Evolutionary conservation across 148 eudicot species (phyloP), one percentile per base, ranked within the genome.

Genomic region (Nepenthes mirabilis): DNA sequence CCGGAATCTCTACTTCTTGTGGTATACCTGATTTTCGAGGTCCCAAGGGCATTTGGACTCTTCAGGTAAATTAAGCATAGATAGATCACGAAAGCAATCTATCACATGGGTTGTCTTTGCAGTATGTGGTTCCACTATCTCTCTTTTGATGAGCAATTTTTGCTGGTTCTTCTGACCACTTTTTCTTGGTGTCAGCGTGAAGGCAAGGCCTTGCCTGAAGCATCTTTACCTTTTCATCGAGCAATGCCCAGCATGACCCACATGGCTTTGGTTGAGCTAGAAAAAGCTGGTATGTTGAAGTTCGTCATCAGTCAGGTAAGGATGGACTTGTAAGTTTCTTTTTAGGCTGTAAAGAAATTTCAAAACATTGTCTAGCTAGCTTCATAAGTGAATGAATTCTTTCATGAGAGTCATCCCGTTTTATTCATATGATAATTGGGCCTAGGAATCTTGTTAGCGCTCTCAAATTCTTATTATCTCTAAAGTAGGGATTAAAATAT

Each of bases 21-120:
- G 98, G 98, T 57, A 88, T 93, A 67, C 98, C 96, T 66, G 98
- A 93, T 68, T 93, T 93, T 73, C 91, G 98, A 55, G 98, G 98
- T 65, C 98, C 96, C 55, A 86, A 83, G 72, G 98, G 96, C 51
- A 84, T 93, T 65, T 93, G 98, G 98, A 93, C 98, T 23, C 98
- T 93, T 83, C 96, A 93, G 88, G 98, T 93, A 68, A 32, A 34
- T 36, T 32, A 36, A 49, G 3, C 2, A 12, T 11, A 49, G 52
- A 49, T 10, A 49, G 14, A 11, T 10, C 51, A 37, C 3, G 23
- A 23, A 35, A 2, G 55, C 59, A 37, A 35, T 60, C 0, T 3
- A 1, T 49, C 13, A 55, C 13, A 6, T 37, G 14, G 60, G 35
- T 47, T 60, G 23, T 35, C 51, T 3, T 14, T 7, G 43, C 49